These are phyloP conservation scores for Podospora bellae-mahoneyi DNA, from an alignment of 495 filamentous ascomycete genomes.

Conservation along the genomic window DNA sequence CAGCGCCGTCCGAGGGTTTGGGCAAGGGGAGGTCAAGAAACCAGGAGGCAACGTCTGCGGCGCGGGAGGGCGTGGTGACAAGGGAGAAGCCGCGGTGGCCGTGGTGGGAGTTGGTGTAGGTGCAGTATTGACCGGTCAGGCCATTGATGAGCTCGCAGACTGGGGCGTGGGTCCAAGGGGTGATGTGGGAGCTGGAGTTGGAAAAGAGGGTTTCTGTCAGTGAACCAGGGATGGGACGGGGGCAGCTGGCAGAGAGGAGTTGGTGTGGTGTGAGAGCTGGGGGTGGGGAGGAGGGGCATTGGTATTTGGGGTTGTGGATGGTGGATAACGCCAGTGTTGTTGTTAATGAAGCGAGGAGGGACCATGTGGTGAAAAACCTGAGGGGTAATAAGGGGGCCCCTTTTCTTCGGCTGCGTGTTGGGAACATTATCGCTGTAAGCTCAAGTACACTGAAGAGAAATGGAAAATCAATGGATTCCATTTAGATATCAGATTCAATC, in stretches of 20 bases:
- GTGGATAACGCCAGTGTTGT: neutral
- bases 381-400: neutral
- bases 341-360: neutral
- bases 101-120: slow-evolving; percentile 38
- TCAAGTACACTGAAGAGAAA: neutral
- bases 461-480: neutral
- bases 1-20: neutral
- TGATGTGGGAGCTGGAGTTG: slow-evolving; percentile 27
- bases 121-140: slow-evolving; percentile 32
- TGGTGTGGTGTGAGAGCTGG: neutral
- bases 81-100: slow-evolving; percentile 36
- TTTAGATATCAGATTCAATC: neutral
- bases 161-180: slow-evolving; percentile 37
- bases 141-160: slow-evolving; percentile 26
- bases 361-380: neutral
- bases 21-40: neutral
- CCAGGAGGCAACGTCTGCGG: slow-evolving; percentile 21
- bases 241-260: neutral
- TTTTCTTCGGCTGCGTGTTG: neutral
- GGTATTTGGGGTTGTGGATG: neutral
- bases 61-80: slow-evolving; percentile 36
- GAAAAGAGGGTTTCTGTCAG: slow-evolving; percentile 24
- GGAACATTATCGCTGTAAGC: neutral
- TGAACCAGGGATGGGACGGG: neutral
- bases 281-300: neutral